These are phyloP conservation scores for Geum urbanum DNA, from an alignment of 306 rosid genomes.

Conservation along the genomic window DNA sequence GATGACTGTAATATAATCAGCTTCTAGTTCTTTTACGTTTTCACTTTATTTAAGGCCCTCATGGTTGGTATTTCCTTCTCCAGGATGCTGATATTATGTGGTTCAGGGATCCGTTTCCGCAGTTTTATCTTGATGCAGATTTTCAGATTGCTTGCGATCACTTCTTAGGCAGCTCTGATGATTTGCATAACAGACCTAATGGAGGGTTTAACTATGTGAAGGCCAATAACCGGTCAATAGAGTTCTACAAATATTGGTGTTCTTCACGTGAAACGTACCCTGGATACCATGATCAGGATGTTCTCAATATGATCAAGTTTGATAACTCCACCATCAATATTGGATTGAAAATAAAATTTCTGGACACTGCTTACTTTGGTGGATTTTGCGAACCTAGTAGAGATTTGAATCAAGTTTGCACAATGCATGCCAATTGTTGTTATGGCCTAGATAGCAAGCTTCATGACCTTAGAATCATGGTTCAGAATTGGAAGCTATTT, in stretches of 20 bases:
- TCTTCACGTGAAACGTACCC: slow-evolving; percentile 68
- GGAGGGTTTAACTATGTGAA: slow-evolving; percentile 88
- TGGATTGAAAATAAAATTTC: slow-evolving; percentile 68
- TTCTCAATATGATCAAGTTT: slow-evolving; percentile 75
- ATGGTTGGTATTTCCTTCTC: no score
- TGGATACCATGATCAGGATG: slow-evolving; percentile 95
- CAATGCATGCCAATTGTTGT: slow-evolving; percentile 99
- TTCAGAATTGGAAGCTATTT: slow-evolving; percentile 80
- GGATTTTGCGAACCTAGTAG: slow-evolving; percentile 96
- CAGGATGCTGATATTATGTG: slow-evolving; percentile 99
- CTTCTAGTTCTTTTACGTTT: slow-evolving; percentile 7
- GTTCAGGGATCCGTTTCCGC: slow-evolving; percentile 93
- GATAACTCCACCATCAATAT: slow-evolving; percentile 47
- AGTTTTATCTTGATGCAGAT: slow-evolving; percentile 62
- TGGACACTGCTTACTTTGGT: slow-evolving; percentile 88
- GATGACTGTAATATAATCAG: not conserved
- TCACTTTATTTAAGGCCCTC: no score
- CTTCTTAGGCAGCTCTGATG: slow-evolving; percentile 61
- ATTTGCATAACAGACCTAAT: slow-evolving; percentile 73
- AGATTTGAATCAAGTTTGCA: slow-evolving; percentile 85
- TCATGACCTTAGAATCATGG: slow-evolving; percentile 77
- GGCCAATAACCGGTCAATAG: slow-evolving; percentile 78
- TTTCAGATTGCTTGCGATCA: slow-evolving; percentile 92
- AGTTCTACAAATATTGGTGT: slow-evolving; percentile 83
- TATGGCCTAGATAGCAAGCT: slow-evolving; percentile 78